Evolutionary conservation across 2,329 filamentous ascomycete genomes (phyloP).

Genomic region (Aspergillus sp.): DNA sequence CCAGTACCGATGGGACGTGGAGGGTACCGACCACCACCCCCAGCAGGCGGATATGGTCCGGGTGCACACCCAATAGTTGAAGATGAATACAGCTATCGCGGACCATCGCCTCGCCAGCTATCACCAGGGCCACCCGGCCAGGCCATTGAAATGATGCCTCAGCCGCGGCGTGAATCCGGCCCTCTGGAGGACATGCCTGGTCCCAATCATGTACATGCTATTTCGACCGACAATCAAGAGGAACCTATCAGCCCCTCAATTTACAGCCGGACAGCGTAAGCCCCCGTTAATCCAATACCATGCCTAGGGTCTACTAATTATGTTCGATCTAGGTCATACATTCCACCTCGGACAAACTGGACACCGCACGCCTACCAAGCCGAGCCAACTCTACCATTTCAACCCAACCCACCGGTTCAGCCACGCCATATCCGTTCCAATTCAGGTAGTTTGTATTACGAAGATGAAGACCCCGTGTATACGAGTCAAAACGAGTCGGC

Average conservation of each 20-base stretch:
- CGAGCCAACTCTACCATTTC: conserved; percentile 11
- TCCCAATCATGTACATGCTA: conserved; percentile 23
- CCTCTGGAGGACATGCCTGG: conserved; percentile 37
- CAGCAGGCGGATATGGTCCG: conserved; percentile 51
- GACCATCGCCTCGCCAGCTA: conserved; percentile 30
- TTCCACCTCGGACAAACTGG: conserved; percentile 50
- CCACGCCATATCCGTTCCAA: conserved; percentile 31
- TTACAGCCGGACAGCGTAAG: conserved; percentile 75
- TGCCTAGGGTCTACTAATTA: background rate
- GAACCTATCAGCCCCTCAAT: conserved; percentile 61
- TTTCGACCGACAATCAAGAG: conserved; percentile 27
- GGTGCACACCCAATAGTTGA: conserved; percentile 28
- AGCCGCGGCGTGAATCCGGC: conserved; percentile 43
- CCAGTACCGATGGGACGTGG: conserved; percentile 46
- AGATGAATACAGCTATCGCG: conserved; percentile 27
- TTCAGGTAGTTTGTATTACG: conserved; percentile 67
- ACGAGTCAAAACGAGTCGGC: conserved; percentile 44
- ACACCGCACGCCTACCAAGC: conserved; percentile 17
- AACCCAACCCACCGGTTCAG: conserved; percentile 14
- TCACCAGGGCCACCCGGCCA: conserved; percentile 55
- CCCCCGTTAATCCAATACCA: conserved; percentile 8
- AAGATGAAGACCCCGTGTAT: conserved; percentile 90
- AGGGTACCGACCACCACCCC: conserved; percentile 44
- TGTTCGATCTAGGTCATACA: conserved; percentile 31
- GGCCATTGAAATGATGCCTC: conserved; percentile 78